Conservation (phyloP, 2,329 filamentous ascomycete species). For the Capronia americana region DNA sequence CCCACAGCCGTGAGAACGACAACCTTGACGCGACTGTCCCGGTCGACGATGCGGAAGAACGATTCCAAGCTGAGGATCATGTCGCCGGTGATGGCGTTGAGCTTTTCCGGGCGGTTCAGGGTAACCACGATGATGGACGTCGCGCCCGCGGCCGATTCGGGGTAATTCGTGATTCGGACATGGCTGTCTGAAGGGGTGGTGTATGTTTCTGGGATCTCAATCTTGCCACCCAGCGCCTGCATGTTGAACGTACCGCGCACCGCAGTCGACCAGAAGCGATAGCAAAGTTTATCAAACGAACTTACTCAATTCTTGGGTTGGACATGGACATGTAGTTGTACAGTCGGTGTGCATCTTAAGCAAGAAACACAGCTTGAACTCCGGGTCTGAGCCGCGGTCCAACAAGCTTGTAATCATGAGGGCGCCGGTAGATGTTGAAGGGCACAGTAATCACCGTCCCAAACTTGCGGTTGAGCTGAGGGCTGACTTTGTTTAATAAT, state of each 20-base stretch:
- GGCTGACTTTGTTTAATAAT: slow-evolving; percentile 1
- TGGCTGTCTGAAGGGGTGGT: slow-evolving; percentile 7
- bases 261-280: too few species aligned
- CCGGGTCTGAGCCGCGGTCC: background rate
- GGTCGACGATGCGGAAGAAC: slow-evolving; percentile 40
- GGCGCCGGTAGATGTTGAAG: background rate
- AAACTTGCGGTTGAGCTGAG: background rate
- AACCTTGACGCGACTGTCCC: slow-evolving; percentile 21
- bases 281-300: too few species aligned
- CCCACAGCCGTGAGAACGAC: slow-evolving; percentile 30
- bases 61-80: slow-evolving; percentile 56
- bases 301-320: too few species aligned
- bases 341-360: too few species aligned
- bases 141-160: slow-evolving; percentile 1
- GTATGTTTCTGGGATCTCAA: slow-evolving; percentile 19
- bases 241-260: background rate
- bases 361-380: background rate
- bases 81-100: slow-evolving; percentile 63
- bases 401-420: background rate
- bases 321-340: too few species aligned
- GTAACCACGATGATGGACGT: slow-evolving; percentile 56
- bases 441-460: background rate
- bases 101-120: slow-evolving; percentile 63
- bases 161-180: slow-evolving; percentile 18
- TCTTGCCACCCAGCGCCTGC: background rate